Base-by-base conservation (phyloP, 805 yeast genomes). In the Clavispora fructus region DNA sequence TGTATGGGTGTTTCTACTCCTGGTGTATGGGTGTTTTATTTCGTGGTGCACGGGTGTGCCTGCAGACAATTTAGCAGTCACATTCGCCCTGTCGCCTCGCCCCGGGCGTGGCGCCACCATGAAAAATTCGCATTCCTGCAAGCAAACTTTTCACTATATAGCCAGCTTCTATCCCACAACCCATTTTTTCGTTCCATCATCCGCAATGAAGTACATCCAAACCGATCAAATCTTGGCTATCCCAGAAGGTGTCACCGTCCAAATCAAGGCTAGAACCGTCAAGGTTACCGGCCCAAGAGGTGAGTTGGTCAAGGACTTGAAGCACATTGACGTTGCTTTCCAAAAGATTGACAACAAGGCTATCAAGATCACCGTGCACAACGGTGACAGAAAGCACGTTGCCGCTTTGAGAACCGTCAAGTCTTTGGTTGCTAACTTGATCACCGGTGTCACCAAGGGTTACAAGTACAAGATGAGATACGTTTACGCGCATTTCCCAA, bases 401-500 rank as follows among this genome's bases (percentile, higher is more conserved):
- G 99, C 99, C 73, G 87, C 97, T 69, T 82, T 94, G 74, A 91
- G 98, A 83, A 92, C 99, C 55, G 98, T 94, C 75, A 91, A 89
- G 80, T 88, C 98, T 59, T 79, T 94, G 72, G 81, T 94, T 66
- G 71, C 88, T 71, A 94, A 94, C 87, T 77, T 94, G 83, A 75
- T 94, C 78, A 87, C 87, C 62, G 99, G 99, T 87, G 99, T 94
- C 72, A 94, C 99, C 74, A 84, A 84, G 81, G 99, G 98, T 77
- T 92, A 78, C 95, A 84, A 87, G 79, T 94, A 94, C 94, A 94
- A 94, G 87, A 86, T 94, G 97, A 90, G 98, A 83, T 91, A 89
- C 76, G 99, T 94, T 58, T 95, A 92, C 73, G 99, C 99, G 85
- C 99, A 94, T 88, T 94, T 94, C 96, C 99, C 99, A 75, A 94